Base-by-base conservation (phyloP, 345 rosid genomes). In the Salix koriyanagi region DNA sequence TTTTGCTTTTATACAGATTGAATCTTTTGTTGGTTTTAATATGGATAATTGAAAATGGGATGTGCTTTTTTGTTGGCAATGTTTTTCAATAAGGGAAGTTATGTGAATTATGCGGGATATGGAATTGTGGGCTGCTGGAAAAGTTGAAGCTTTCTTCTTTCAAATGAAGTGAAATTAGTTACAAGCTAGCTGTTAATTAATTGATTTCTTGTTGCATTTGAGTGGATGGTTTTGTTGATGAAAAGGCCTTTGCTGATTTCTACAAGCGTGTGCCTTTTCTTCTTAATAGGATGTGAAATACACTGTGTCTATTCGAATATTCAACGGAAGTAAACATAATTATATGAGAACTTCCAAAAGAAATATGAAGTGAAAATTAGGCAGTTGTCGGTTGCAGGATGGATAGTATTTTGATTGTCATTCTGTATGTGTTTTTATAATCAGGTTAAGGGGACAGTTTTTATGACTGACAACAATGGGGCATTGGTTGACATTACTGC, bases 371-470 rank as follows among this genome's bases (percentile, higher is more conserved):
- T 23, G 34, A 41, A 61, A 62, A n/a, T 32, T 25, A 6, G 41
- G n/a, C n/a, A n/a, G 0, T 61, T 61, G 8, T 58, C 16, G 21
- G 48, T 11, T 69, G 1, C 11, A 25, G 34, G 21, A 39, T 7
- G 65, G 60, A 19, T 56, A n/a, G 19, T 15, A 54, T 66, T 39
- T 52, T 64, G 79, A 54, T 58, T 19, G 44, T 46, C 50, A 39
- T 28, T 65, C n/a, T 74, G 70, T 26, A 15, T 12, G 26, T 72
- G 21, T 56, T 15, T 44, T 28, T 67, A 26, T 54, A 34, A 79
- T 82, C 81, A 95, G 99, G 97, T 93, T 0, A 91, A 87, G 83
- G 98, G 99, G 71, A 91, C 93, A 13, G 94, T 95, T 74, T 90
- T 91, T 77, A 60, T 77, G 80, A 89, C 92, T 1, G 99, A 95